Evolutionary conservation across 2,329 filamentous ascomycete species (phyloP).

Genomic region (Helicocarpus griseus): DNA sequence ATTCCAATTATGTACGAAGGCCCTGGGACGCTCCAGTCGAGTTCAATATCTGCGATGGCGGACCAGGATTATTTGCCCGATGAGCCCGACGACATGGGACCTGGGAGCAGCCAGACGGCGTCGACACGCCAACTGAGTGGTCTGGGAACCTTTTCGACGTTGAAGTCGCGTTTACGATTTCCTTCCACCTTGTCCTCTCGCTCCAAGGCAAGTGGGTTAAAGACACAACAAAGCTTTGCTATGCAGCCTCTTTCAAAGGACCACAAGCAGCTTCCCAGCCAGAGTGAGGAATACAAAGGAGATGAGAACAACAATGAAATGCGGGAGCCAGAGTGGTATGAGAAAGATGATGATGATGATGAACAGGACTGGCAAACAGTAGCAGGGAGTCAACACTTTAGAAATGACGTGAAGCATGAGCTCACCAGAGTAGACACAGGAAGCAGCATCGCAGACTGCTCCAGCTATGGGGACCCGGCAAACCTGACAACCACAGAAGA

Average conservation of each 20-base stretch:
- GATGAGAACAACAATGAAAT: not conserved
- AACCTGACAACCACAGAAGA: too few relatives aligned
- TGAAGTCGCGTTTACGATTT: slow-evolving; percentile 6
- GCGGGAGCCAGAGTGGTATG: not conserved
- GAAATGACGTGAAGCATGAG: slow-evolving; percentile 1
- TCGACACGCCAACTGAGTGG: slow-evolving; percentile 11
- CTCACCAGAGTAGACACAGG: slow-evolving; percentile 12
- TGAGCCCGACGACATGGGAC: slow-evolving; percentile 3
- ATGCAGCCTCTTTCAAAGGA: not conserved
- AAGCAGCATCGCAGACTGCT: slow-evolving; percentile 18
- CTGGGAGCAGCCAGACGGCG: slow-evolving; percentile 12
- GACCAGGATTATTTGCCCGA: not conserved
- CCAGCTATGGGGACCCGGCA: slow-evolving; percentile 15
- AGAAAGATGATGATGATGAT: slow-evolving; percentile 3
- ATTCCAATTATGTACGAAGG: not conserved
- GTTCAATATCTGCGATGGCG: not conserved
- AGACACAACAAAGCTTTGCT: not conserved
- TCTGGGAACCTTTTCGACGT: slow-evolving; percentile 2
- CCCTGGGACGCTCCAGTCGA: not conserved
- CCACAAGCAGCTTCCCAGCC: not conserved
- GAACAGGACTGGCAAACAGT: slow-evolving; percentile 20
- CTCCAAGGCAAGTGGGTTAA: not conserved
- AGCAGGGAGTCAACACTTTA: slow-evolving; percentile 14
- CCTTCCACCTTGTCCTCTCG: slow-evolving; percentile 6
- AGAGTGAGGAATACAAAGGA: not conserved